Conservation (phyloP, 345 rosid species). For the Noccaea caerulescens region DNA sequence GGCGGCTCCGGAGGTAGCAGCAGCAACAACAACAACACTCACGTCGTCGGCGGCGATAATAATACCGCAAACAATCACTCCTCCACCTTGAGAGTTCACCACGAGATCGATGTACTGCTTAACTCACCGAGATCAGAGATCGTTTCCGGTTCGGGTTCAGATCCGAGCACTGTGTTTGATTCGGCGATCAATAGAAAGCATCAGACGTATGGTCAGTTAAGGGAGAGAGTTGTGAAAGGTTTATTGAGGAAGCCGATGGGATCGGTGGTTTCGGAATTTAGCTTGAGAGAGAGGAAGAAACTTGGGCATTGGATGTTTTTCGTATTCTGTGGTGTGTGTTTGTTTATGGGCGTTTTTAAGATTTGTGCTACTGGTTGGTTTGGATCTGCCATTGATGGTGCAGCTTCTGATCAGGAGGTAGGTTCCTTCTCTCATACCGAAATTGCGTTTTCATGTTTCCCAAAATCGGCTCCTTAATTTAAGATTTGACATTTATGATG, state of each 20-base stretch:
- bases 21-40: slow-evolving; percentile 20
- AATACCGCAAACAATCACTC: neutral
- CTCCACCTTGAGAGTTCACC: slow-evolving; percentile 48
- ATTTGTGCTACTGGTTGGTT: slow-evolving; percentile 90
- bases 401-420: slow-evolving; percentile 67
- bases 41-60: slow-evolving; percentile 6
- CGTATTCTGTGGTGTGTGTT: slow-evolving; percentile 73
- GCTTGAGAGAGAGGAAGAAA: slow-evolving; percentile 70
- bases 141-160: slow-evolving; percentile 38
- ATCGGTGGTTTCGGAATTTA: slow-evolving; percentile 63
- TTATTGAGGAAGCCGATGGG: slow-evolving; percentile 59
- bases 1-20: slow-evolving; percentile 44
- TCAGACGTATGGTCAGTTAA: slow-evolving; percentile 42
- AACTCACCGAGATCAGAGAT: slow-evolving; percentile 83
- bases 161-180: slow-evolving; percentile 50
- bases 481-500: slow-evolving; percentile 12
- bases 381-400: slow-evolving; percentile 78
- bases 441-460: neutral
- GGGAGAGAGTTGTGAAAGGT: slow-evolving; percentile 60
- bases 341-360: slow-evolving; percentile 86
- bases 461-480: neutral
- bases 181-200: slow-evolving; percentile 48
- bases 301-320: slow-evolving; percentile 92
- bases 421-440: neutral
- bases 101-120: slow-evolving; percentile 76